Evolutionary conservation across 768 basidiomycete genomes (phyloP).

Genomic region (Suillus weaverae): DNA sequence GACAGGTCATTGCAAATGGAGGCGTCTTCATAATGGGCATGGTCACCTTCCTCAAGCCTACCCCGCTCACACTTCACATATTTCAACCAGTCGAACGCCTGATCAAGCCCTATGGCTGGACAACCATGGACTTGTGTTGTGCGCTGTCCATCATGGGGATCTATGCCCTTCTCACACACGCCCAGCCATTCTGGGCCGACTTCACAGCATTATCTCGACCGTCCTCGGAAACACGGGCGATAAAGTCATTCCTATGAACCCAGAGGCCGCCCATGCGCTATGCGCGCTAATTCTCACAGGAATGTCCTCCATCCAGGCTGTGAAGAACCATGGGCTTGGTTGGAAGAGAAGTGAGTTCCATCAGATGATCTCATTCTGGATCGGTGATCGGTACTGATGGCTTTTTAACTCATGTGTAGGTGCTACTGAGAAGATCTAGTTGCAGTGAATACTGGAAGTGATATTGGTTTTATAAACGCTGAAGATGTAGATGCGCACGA

Average conservation of each 20-base stretch:
- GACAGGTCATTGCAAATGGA: slow-evolving; percentile 68
- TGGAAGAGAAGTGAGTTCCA: slow-evolving; percentile 19
- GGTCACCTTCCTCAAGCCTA: slow-evolving; percentile 74
- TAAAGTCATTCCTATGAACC: slow-evolving; percentile 51
- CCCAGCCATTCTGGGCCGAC: slow-evolving; percentile 82
- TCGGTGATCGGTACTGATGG: background rate
- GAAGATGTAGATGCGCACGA: background rate
- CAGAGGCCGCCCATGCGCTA: slow-evolving; percentile 65
- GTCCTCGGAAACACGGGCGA: slow-evolving; percentile 41
- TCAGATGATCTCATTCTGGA: background rate
- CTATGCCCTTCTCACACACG: slow-evolving; percentile 82
- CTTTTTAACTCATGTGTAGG: slow-evolving; percentile 10
- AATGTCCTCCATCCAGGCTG: slow-evolving; percentile 62
- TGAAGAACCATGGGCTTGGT: slow-evolving; percentile 56
- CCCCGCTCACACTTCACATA: slow-evolving; percentile 60
- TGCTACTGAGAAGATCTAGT: slow-evolving; percentile 28
- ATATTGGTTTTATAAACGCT: background rate
- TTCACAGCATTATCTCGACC: slow-evolving; percentile 48
- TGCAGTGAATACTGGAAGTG: slow-evolving; percentile 11
- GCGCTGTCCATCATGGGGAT: slow-evolving; percentile 75
- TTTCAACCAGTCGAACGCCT: too few species aligned
- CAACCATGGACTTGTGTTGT: slow-evolving; percentile 80
- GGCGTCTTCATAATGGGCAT: slow-evolving; percentile 80
- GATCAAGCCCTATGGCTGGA: slow-evolving; percentile 83
- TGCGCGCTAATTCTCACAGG: slow-evolving; percentile 66